These are phyloP conservation scores for Excoecaria cochinchinensis DNA, from an alignment of 345 rosid species.

Conservation along the genomic window DNA sequence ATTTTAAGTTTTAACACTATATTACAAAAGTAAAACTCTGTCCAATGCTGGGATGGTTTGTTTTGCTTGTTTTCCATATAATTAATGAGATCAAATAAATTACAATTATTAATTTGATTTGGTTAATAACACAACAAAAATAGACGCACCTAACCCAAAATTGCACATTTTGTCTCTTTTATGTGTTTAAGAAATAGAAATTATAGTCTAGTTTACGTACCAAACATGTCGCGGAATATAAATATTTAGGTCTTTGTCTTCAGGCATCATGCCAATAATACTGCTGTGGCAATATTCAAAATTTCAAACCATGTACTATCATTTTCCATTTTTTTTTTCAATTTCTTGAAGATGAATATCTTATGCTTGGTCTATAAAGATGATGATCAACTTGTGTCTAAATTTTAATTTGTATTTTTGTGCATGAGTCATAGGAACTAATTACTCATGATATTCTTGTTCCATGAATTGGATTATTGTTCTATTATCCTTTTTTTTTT, in stretches of 20 bases:
- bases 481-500: no score
- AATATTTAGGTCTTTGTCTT: conserved; percentile 23
- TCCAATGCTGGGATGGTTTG: conserved; percentile 24
- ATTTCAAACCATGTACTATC: neutral
- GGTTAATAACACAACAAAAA: conserved; percentile 21
- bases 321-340: no score
- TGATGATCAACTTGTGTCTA: no score
- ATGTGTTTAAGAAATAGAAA: neutral
- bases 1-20: conserved; percentile 10
- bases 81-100: conserved; percentile 22
- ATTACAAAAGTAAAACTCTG: conserved; percentile 31
- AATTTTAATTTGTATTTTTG: no score
- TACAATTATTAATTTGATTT: conserved; percentile 18
- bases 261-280: conserved; percentile 27
- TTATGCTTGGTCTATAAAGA: no score
- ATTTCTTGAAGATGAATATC: no score
- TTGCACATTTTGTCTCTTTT: conserved; percentile 25
- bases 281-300: neutral
- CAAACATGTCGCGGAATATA: neutral
- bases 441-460: no score
- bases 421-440: no score
- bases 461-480: no score
- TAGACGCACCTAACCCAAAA: conserved; percentile 28
- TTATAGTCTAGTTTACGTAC: neutral
- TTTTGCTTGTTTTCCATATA: conserved; percentile 21